Evolutionary conservation across 192 early-diverging fungal genomes (phyloP).

Genomic region (Coemansia guatemalensis): DNA sequence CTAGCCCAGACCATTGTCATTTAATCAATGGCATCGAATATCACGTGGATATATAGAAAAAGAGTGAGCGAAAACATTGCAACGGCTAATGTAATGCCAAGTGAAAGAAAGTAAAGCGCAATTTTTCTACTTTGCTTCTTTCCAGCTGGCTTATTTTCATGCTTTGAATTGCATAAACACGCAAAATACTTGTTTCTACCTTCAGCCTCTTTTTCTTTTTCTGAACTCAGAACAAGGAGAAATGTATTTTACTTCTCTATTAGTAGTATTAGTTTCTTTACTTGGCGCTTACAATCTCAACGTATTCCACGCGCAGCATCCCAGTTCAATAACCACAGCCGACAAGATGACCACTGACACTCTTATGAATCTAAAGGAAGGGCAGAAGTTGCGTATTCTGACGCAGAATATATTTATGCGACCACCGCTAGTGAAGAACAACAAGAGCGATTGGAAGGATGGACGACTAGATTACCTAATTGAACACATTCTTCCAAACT

Average conservation of each 20-base stretch:
- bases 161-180: not conserved
- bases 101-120: too few relatives aligned
- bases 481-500: constrained; percentile 63
- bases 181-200: not conserved
- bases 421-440: constrained; percentile 68
- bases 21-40: too few relatives aligned
- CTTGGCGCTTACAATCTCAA: constrained; percentile 41
- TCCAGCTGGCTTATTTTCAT: too few relatives aligned
- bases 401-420: constrained; percentile 75
- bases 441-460: constrained; percentile 79
- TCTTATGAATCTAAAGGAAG: not conserved
- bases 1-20: too few relatives aligned
- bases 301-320: constrained; percentile 23
- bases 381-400: constrained; percentile 50
- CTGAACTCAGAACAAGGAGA: not conserved
- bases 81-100: too few relatives aligned
- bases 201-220: not conserved
- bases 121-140: too few relatives aligned
- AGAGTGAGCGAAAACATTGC: too few relatives aligned
- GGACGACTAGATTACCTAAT: constrained; percentile 71
- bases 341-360: not conserved
- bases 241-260: constrained; percentile 29
- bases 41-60: too few relatives aligned
- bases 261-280: constrained; percentile 31
- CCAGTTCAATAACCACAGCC: constrained; percentile 19